Evolutionary conservation across 768 basidiomycete species (phyloP), one percentile per base, ranked within the genome.

Genomic region (Calocybe cyanea): DNA sequence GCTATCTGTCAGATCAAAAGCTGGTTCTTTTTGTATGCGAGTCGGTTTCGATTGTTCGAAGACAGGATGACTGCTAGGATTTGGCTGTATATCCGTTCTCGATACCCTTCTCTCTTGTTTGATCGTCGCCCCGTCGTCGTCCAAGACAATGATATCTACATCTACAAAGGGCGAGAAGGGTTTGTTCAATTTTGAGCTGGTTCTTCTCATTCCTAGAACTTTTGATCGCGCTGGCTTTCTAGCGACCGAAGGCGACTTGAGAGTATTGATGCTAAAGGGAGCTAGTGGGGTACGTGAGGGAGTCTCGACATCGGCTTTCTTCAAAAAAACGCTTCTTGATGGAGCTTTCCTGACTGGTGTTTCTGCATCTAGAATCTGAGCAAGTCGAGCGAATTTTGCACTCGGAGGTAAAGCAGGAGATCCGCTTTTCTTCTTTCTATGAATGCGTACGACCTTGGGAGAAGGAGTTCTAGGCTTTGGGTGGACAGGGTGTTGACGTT

Each of bases 71-170:
- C 49, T 49, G 34, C 54, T 48, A 1, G 57, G 58, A 54, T 75
- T 78, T 18, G 63, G 47, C 33, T 66, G 65, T 3, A 73, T 50
- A 41, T 71, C 67, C 14, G 72, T 64, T 37, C 71, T 67, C 3
- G 81, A 80, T 8, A 80, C 67, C 45, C 87, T 70, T 49, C 73
- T 67, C 60, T 89, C 87, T 56, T 78, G 73, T 45, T 72, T 76
- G 35, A 89, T 48, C 25, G 68, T 76, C 40, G 62, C 69, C 10
- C 87, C 87, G 23, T 67, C 57, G 23, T 75, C 72, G 58, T 90
- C 86, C 18, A 88, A 45, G 28, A 85, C 67, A 30, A 81, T 66
- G 41, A 90, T 88, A 37, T 89, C 83, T 40, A 87, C 67, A 32
- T 80, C 71, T 10, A 87, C 72, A 15, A 77, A 61, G 1, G 79